Percentiles rank a stretch among this genome's conserved stretches.
phyloP scores from a whole-genome alignment of 495 filamentous ascomycete species.

The Penicillium verhagenii region DNA sequence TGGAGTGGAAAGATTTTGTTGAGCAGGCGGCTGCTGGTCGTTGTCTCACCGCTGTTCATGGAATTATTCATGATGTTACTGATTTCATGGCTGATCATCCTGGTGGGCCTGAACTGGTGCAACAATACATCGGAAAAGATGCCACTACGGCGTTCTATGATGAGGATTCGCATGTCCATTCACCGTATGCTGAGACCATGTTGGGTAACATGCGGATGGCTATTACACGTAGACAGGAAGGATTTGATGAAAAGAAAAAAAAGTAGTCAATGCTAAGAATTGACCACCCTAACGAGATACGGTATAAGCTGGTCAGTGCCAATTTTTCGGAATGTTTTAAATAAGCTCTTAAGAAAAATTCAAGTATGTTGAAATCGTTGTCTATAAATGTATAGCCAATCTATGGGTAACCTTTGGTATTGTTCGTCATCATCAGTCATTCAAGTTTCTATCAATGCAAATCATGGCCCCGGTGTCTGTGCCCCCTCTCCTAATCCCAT shows the following conservation, averaged over 20 bases:
- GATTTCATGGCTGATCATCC: conserved; percentile 23
- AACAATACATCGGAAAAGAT: conserved; percentile 25
- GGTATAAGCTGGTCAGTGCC: too few relatives aligned
- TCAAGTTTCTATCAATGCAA: conserved; percentile 5
- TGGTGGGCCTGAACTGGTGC: conserved; percentile 25
- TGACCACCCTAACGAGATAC: too few relatives aligned
- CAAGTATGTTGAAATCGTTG: not conserved
- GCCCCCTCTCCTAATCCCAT: conserved; percentile 60
- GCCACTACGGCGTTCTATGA: conserved; percentile 14
- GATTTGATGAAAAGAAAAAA: not conserved
- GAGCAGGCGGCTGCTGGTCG: not conserved
- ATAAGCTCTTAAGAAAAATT: not conserved
- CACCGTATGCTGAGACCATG: not conserved
- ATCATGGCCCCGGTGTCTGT: conserved; percentile 32
- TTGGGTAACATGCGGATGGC: not conserved
- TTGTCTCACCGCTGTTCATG: not conserved
- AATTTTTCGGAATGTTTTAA: not conserved
- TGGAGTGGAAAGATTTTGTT: conserved; percentile 1
- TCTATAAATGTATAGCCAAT: not conserved
- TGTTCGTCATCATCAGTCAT: conserved; percentile 14
- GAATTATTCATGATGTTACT: conserved; percentile 4
- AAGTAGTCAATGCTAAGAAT: too few relatives aligned
- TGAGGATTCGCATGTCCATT: not conserved
- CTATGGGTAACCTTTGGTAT: not conserved
- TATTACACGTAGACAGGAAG: not conserved